Evolutionary conservation across 2,329 filamentous ascomycete species (phyloP).

Genomic region (Cercospora janseana): DNA sequence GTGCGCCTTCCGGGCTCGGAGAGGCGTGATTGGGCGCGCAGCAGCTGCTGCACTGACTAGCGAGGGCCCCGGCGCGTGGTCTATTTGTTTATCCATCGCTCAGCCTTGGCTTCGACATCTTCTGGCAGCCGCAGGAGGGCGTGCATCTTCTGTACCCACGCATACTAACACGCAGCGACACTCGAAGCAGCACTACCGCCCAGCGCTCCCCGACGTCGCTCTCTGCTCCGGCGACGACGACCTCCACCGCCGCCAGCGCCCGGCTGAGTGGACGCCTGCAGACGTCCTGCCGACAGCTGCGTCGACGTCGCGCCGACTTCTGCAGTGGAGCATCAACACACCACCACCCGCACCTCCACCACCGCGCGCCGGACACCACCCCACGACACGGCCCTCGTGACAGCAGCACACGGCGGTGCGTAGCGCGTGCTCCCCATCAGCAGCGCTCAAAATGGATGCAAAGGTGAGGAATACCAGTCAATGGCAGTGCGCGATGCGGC

Average conservation of each 20-base stretch:
- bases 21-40: too few species aligned
- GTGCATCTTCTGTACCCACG: slow-evolving; percentile 1
- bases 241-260: background rate
- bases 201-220: slow-evolving; percentile 3
- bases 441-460: slow-evolving; percentile 35
- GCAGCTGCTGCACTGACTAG: too few species aligned
- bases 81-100: background rate
- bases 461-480: slow-evolving; percentile 26
- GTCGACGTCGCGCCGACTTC: slow-evolving; percentile 10
- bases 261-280: background rate
- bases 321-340: slow-evolving; percentile 2
- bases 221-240: slow-evolving; percentile 2
- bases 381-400: slow-evolving; percentile 7
- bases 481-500: background rate
- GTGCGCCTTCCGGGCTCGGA: too few species aligned
- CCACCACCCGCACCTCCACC: background rate
- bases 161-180: slow-evolving; percentile 6
- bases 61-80: too few species aligned
- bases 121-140: slow-evolving; percentile 1
- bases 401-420: too few species aligned
- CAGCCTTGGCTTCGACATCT: background rate
- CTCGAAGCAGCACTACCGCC: slow-evolving; percentile 2
- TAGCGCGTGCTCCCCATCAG: too few species aligned
- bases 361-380: background rate
- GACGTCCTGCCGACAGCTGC: slow-evolving; percentile 4